phyloP scores from a whole-genome alignment of 202 grass and related monocot species.

The Setaria italica region DNA sequence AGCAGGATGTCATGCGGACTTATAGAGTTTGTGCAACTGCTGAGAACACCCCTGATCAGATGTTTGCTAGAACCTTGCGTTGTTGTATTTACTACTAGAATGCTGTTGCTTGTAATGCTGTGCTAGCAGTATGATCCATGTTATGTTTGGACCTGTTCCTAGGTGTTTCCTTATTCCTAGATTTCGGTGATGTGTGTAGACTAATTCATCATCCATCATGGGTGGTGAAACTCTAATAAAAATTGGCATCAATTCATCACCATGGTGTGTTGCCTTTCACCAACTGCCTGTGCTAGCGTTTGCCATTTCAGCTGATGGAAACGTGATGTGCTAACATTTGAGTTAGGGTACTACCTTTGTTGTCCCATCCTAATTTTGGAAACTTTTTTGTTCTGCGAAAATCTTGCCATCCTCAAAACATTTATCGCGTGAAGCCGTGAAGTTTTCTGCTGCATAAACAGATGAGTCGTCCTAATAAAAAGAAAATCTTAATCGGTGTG shows the following conservation, averaged over 20 bases:
- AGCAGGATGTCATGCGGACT: not conserved
- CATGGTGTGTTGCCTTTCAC: not conserved
- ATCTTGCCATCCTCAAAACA: not conserved
- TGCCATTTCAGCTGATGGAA: not conserved
- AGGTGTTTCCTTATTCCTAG: not conserved
- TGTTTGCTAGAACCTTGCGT: conserved; percentile 25
- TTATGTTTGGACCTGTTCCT: not conserved
- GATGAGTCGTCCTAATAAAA: not conserved
- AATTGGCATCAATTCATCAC: not conserved
- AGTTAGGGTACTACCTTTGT: not conserved
- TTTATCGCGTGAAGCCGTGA: not conserved
- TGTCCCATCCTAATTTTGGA: not conserved
- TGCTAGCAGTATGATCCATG: not conserved
- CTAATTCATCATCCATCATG: not conserved
- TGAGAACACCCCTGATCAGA: not conserved
- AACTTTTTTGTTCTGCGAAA: not conserved
- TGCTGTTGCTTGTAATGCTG: conserved; percentile 6
- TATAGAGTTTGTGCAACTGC: not conserved
- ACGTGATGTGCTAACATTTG: not conserved
- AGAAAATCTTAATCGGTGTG: not conserved
- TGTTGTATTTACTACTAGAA: not conserved
- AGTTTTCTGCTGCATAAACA: not conserved
- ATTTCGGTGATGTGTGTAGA: not conserved
- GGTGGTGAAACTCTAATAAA: conserved; percentile 9
- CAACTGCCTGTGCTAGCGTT: not conserved